Conservation (phyloP, 441 rosid species). For the Mallotus repandus region DNA sequence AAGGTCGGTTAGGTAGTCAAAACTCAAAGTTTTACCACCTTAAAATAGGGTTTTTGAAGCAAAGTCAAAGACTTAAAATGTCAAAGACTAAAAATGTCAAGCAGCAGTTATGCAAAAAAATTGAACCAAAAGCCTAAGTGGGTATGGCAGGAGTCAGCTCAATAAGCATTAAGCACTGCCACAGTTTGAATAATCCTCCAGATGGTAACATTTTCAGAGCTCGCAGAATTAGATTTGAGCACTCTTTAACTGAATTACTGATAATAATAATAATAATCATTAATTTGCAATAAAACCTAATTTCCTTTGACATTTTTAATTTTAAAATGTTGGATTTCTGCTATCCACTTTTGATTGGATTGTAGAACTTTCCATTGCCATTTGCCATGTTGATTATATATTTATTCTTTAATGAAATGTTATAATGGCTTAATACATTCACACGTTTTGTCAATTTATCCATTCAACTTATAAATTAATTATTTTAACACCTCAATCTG, state of each 20-base stretch:
- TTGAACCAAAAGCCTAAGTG: constrained; percentile 19
- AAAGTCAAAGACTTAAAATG: constrained; percentile 9
- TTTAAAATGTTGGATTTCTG: background rate
- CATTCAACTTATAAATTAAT: too few species aligned
- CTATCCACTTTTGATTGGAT: too few species aligned
- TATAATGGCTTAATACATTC: too few species aligned
- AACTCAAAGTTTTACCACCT: constrained; percentile 18
- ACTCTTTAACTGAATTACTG: background rate
- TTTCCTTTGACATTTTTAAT: constrained; percentile 32
- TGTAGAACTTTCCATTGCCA: background rate
- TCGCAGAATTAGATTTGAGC: constrained; percentile 13
- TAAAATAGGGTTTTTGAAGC: background rate
- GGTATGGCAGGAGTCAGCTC: constrained; percentile 30
- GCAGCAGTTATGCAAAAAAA: constrained; percentile 1
- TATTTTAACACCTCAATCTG: too few species aligned
- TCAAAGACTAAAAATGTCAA: constrained; percentile 17
- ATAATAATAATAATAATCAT: background rate
- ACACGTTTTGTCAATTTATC: too few species aligned
- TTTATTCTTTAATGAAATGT: too few species aligned
- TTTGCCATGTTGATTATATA: too few species aligned
- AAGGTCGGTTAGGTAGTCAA: constrained; percentile 18
- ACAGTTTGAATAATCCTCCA: constrained; percentile 8
- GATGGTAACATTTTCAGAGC: background rate
- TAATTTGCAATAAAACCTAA: constrained; percentile 42
- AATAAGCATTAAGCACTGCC: constrained; percentile 9